These are phyloP conservation scores for Aspergillus saccharolyticus DNA, from an alignment of 495 filamentous ascomycete species.

Conservation along the genomic window DNA sequence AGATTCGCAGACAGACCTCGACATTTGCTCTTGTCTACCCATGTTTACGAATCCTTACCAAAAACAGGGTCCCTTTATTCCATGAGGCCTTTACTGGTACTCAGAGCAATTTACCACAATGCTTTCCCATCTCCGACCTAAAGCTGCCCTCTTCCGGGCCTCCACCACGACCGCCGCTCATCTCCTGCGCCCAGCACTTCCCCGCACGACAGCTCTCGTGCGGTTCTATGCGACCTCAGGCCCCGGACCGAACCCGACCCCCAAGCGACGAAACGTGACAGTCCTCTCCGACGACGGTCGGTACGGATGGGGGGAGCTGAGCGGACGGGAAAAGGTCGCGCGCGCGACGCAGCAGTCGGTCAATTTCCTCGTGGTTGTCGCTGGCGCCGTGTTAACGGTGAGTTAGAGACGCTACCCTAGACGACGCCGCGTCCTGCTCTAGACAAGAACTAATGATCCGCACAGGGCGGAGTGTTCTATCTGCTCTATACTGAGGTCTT, in stretches of 20 bases:
- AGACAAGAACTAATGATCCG: constrained; percentile 13
- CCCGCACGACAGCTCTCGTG: constrained; percentile 22
- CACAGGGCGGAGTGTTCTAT: constrained; percentile 67
- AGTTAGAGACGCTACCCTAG: not conserved
- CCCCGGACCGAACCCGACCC: constrained; percentile 29
- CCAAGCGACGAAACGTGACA: constrained; percentile 60
- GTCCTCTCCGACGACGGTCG: constrained; percentile 76
- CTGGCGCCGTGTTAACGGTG: constrained; percentile 72
- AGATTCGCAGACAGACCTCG: not conserved
- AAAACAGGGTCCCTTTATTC: not conserved
- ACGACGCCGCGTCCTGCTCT: not conserved
- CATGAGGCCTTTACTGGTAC: constrained; percentile 15
- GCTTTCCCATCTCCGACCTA: constrained; percentile 22
- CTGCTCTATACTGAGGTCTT: constrained; percentile 85
- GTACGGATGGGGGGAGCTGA: constrained; percentile 75
- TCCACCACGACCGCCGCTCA: constrained; percentile 5
- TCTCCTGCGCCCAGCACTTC: constrained; percentile 20
- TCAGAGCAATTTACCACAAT: constrained; percentile 15
- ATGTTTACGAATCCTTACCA: constrained; percentile 3
- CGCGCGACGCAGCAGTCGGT: constrained; percentile 86
- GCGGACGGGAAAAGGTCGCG: constrained; percentile 68
- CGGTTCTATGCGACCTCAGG: constrained; percentile 53
- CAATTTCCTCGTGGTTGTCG: constrained; percentile 73
- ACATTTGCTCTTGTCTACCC: not conserved
- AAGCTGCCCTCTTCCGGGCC: constrained; percentile 11